These are phyloP conservation scores for Colletotrichum tropicicola DNA, from an alignment of 2,329 filamentous ascomycete genomes.

Conservation along the genomic window DNA sequence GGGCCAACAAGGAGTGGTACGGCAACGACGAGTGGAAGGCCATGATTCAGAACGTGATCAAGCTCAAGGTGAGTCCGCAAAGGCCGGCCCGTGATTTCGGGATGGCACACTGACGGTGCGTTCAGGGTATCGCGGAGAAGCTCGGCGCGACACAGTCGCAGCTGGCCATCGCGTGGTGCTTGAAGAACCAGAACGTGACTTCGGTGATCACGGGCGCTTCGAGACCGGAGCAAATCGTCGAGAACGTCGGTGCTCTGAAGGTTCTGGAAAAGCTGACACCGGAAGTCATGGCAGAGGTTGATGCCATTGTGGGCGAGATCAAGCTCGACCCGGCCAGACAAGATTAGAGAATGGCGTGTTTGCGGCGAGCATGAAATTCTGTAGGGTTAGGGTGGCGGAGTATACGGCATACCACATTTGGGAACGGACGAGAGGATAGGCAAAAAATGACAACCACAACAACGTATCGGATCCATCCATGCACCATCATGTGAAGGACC, in stretches of 20 bases:
- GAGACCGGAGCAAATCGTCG: conserved; percentile 58
- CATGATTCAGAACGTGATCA: conserved; percentile 54
- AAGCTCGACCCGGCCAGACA: conserved; percentile 32
- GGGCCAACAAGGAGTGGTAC: conserved; percentile 56
- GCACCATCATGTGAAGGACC: background rate
- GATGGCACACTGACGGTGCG: conserved; percentile 7
- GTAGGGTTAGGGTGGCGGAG: conserved; percentile 2
- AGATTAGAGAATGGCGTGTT: conserved; percentile 26
- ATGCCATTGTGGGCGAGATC: conserved; percentile 44
- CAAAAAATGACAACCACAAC: background rate
- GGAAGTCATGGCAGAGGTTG: conserved; percentile 60
- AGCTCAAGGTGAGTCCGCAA: conserved; percentile 42
- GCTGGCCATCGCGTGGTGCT: conserved; percentile 61
- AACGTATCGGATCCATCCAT: conserved; percentile 7
- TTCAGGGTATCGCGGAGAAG: conserved; percentile 62
- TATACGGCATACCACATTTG: conserved; percentile 1
- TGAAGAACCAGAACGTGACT: conserved; percentile 63
- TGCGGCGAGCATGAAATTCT: background rate
- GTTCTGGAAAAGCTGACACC: conserved; percentile 57
- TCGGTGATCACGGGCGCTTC: conserved; percentile 63
- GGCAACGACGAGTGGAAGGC: conserved; percentile 66
- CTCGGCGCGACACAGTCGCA: conserved; percentile 62
- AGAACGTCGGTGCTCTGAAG: conserved; percentile 58
- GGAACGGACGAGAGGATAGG: background rate
- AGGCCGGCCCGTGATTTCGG: background rate